Conservation (phyloP, 1,284 basidiomycete species). For the Apiotrichum brassicae region DNA sequence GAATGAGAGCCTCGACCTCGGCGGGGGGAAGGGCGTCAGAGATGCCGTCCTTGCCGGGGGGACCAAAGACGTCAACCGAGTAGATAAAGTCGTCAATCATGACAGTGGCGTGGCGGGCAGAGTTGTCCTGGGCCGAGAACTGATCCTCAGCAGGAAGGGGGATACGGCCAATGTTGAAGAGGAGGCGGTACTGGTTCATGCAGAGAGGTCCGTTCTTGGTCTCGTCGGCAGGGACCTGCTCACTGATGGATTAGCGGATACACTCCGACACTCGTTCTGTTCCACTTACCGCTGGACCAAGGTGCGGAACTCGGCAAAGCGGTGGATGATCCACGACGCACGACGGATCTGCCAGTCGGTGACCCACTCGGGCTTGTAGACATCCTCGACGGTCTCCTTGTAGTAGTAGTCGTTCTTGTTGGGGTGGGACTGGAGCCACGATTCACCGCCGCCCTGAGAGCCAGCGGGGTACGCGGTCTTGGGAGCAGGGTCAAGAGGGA, state of each 20-base stretch:
- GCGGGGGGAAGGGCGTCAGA: slow-evolving; percentile 44
- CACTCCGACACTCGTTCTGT: too few relatives aligned
- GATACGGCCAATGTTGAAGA: slow-evolving; percentile 72
- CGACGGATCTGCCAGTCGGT: slow-evolving; percentile 79
- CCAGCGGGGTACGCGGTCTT: slow-evolving; percentile 15
- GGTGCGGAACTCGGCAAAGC: slow-evolving; percentile 72
- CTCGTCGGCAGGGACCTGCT: slow-evolving; percentile 53
- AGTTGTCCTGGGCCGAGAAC: slow-evolving; percentile 53
- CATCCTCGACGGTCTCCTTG: slow-evolving; percentile 37
- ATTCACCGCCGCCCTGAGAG: slow-evolving; percentile 34
- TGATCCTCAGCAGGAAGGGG: slow-evolving; percentile 62
- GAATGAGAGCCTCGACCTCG: slow-evolving; percentile 64
- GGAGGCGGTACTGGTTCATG: slow-evolving; percentile 56
- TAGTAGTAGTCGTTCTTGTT: slow-evolving; percentile 33
- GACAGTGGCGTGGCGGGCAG: slow-evolving; percentile 61
- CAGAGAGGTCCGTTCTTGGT: slow-evolving; percentile 53
- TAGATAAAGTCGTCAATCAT: slow-evolving; percentile 79
- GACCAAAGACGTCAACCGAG: slow-evolving; percentile 60
- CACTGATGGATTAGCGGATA: too few relatives aligned
- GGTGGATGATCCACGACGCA: slow-evolving; percentile 73
- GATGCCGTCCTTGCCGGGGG: slow-evolving; percentile 42
- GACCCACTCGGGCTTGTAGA: slow-evolving; percentile 50
- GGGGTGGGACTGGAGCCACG: slow-evolving; percentile 51
- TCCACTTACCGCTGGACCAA: slow-evolving; percentile 51
- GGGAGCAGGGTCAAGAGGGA: slow-evolving; percentile 26